phyloP scores from a whole-genome alignment of 495 filamentous ascomycete genomes.

The Hyaloscypha hepaticicola region DNA sequence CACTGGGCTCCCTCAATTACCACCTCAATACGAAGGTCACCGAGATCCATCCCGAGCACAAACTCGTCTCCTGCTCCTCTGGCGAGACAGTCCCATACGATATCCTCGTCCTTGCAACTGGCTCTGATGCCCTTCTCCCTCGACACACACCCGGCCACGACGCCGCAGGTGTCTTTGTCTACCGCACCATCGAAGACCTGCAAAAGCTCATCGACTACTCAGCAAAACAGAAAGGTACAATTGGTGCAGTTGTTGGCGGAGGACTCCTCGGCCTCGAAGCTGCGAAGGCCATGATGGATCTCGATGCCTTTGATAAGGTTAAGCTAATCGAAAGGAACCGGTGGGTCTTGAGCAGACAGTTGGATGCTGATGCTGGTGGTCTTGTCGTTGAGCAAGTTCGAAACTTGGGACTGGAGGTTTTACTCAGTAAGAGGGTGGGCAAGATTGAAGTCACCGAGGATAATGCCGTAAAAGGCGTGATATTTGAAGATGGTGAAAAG shows the following conservation, averaged over 20 bases:
- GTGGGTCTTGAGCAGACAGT: slow-evolving; percentile 85
- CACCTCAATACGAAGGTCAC: slow-evolving; percentile 82
- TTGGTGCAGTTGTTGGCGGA: slow-evolving; percentile 84
- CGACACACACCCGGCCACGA: slow-evolving; percentile 78
- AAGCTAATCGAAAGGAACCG: slow-evolving; percentile 85
- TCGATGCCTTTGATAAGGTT: slow-evolving; percentile 74
- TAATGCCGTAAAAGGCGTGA: slow-evolving; percentile 71
- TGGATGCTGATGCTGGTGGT: slow-evolving; percentile 80
- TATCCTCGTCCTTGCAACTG: slow-evolving; percentile 85
- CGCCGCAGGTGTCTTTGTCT: slow-evolving; percentile 90
- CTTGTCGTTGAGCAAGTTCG: slow-evolving; percentile 85
- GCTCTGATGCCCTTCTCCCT: slow-evolving; percentile 85
- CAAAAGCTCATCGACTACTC: slow-evolving; percentile 79
- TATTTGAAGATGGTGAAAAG: slow-evolving; percentile 81
- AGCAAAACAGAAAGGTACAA: slow-evolving; percentile 59
- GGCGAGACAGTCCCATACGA: slow-evolving; percentile 78
- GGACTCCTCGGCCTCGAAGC: slow-evolving; percentile 89
- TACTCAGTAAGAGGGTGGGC: slow-evolving; percentile 76
- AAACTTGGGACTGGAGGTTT: slow-evolving; percentile 77
- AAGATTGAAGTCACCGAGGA: slow-evolving; percentile 65
- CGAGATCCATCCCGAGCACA: slow-evolving; percentile 61
- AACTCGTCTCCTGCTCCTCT: slow-evolving; percentile 68
- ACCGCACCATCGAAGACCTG: slow-evolving; percentile 85
- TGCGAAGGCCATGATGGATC: slow-evolving; percentile 92
- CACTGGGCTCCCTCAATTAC: slow-evolving; percentile 57